Evolutionary conservation across 2,329 filamentous ascomycete species (phyloP).

Genomic region (Diaporthe citriasiana): DNA sequence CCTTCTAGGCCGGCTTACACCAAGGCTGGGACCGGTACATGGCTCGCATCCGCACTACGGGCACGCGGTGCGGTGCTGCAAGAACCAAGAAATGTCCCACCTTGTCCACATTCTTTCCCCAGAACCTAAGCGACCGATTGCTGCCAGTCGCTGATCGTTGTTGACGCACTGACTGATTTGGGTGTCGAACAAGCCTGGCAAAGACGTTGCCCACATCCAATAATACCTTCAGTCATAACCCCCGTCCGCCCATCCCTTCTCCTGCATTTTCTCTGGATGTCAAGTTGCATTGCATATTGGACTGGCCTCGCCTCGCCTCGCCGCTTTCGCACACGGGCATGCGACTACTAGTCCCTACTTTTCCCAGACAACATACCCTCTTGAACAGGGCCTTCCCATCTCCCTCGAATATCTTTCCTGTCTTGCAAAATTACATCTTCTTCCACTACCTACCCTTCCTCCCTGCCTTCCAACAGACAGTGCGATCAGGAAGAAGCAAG

Average conservation of each 20-base stretch:
- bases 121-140: slow-evolving; percentile 26
- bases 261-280: slow-evolving; percentile 29
- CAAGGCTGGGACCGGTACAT: slow-evolving; percentile 20
- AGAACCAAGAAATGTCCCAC: slow-evolving; percentile 24
- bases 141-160: slow-evolving; percentile 22
- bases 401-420: slow-evolving; percentile 1
- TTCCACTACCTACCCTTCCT: background rate
- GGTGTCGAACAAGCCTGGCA: slow-evolving; percentile 21
- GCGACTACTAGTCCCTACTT: background rate
- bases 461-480: too few species aligned
- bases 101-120: slow-evolving; percentile 28
- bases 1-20: slow-evolving; percentile 9
- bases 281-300: slow-evolving; percentile 35
- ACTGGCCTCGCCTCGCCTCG: slow-evolving; percentile 29
- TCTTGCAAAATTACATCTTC: background rate
- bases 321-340: slow-evolving; percentile 19
- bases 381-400: background rate
- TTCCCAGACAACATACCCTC: background rate
- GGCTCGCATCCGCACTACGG: background rate
- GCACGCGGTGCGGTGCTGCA: background rate
- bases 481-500: background rate
- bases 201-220: slow-evolving; percentile 22
- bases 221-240: slow-evolving; percentile 28
- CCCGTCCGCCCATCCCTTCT: slow-evolving; percentile 23
- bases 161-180: slow-evolving; percentile 27